A percentile compares a stretch with the other conserved stretches of the same genome.
phyloP scores from a whole-genome alignment of 257 asterid species.

The Capsicum chinense region DNA sequence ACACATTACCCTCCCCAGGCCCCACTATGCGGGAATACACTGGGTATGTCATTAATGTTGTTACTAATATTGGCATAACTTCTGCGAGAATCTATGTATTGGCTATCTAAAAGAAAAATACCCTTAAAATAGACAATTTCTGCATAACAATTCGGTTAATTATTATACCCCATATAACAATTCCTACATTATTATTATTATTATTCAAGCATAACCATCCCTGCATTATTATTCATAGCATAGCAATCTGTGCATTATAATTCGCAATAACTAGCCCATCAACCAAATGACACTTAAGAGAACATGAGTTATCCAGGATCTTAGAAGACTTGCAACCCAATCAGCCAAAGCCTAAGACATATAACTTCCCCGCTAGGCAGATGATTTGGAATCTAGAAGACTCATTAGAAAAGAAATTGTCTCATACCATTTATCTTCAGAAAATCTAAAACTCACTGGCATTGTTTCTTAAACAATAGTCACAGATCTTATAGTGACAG shows the following conservation, averaged over 20 bases:
- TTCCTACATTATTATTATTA: not conserved
- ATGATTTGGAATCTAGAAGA: conserved; percentile 7
- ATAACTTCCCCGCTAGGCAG: not conserved
- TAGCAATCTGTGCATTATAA: not conserved
- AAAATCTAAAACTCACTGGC: conserved; percentile 3
- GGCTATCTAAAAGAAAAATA: not conserved
- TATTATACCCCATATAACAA: not conserved
- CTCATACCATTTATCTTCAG: not conserved
- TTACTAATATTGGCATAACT: not conserved
- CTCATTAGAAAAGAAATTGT: not conserved
- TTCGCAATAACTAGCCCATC: not conserved
- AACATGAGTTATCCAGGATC: not conserved
- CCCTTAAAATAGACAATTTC: conserved; percentile 4
- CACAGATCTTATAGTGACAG: not conserved
- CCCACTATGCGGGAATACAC: no score
- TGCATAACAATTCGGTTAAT: not conserved
- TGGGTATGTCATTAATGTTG: no score
- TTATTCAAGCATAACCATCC: not conserved
- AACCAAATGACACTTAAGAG: not conserved
- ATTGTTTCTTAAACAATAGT: not conserved
- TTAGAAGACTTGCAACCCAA: conserved; percentile 12
- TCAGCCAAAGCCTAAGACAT: conserved; percentile 5
- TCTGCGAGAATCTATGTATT: not conserved
- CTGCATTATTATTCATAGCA: not conserved
- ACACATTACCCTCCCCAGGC: no score